Evolutionary conservation across 805 yeast genomes (phyloP), one percentile per base, ranked within the genome.

Genomic region (Alloascoidea hylecoeti): DNA sequence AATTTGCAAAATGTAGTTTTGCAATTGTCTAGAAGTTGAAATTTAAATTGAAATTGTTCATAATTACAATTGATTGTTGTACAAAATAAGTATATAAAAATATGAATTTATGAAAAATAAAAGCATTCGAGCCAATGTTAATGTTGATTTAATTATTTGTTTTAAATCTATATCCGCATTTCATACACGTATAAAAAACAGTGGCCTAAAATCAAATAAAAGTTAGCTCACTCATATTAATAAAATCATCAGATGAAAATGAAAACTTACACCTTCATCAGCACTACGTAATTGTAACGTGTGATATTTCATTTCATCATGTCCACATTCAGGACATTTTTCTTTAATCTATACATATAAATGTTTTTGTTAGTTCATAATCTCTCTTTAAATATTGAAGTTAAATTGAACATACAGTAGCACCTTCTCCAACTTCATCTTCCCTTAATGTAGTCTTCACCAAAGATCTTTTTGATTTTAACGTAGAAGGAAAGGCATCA

Each of bases 241-340:
- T 5, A 28, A 17, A 2, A 18, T 14, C 16, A 4, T 15, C 12
- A 2, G 33, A 12, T 9, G 30, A 16, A 19, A 36, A 14, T n/a
- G n/a, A 23, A n/a, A 3, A 45, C 50, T 28, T 46, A 47, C 66
- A 70, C 98, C 99, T 70, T 92, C 99, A 69, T 92, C 99, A 1
- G 98, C 99, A 39, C 95, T 82, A 63, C 99, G 77, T 49, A 92
- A 70, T 61, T 92, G 99, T 48, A 92, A 66, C 3, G 98, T 92
- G 55, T 92, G 97, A 57, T 89, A 92, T 56, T 78, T 88, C 98
- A 94, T 94, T 60, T 92, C 96, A 53, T 92, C 96, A 60, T 88
- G 73, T 37, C 95, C 96, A 72, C 98, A 92, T 59, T 88, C 76
- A n/a, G 97, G 97, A 68, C 99, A 92, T 54, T 82, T 88, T 58